A percentile compares a stretch with the other conserved stretches of the same genome.
Conservation (phyloP, 345 rosid genomes). For the Streptanthus diversifolius region DNA sequence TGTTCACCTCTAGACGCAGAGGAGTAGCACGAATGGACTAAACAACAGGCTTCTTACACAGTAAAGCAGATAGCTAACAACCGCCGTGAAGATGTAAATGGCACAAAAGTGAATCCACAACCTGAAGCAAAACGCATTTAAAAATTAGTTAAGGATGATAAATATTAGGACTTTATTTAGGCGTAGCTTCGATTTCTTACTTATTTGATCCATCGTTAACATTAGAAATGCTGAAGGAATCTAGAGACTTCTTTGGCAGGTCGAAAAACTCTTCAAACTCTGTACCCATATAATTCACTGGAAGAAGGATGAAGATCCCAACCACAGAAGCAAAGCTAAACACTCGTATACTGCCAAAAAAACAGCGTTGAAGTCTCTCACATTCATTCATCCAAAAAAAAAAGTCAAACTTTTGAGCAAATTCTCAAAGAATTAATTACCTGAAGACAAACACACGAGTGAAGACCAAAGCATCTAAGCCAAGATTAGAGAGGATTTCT, state of each 20-base stretch:
- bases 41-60: constrained; percentile 48
- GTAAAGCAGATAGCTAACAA: constrained; percentile 88
- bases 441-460: constrained; percentile 69
- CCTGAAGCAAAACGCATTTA: constrained; percentile 51
- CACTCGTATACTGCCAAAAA: constrained; percentile 55
- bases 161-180: neutral
- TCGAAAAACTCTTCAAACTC: constrained; percentile 61
- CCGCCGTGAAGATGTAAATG: constrained; percentile 71
- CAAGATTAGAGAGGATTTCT: constrained; percentile 51
- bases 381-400: neutral
- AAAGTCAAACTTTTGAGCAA: neutral
- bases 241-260: constrained; percentile 65
- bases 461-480: constrained; percentile 79
- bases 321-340: constrained; percentile 59
- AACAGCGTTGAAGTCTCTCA: neutral
- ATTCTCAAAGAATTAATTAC: constrained; percentile 28
- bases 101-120: constrained; percentile 93
- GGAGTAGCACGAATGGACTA: neutral
- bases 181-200: constrained; percentile 32
- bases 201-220: constrained; percentile 78
- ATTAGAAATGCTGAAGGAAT: constrained; percentile 79
- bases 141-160: neutral
- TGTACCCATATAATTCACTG: constrained; percentile 72
- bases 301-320: constrained; percentile 76
- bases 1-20: neutral